These are phyloP conservation scores for Oryza coarctata DNA, from an alignment of 176 grass and related monocot species.

Conservation along the genomic window DNA sequence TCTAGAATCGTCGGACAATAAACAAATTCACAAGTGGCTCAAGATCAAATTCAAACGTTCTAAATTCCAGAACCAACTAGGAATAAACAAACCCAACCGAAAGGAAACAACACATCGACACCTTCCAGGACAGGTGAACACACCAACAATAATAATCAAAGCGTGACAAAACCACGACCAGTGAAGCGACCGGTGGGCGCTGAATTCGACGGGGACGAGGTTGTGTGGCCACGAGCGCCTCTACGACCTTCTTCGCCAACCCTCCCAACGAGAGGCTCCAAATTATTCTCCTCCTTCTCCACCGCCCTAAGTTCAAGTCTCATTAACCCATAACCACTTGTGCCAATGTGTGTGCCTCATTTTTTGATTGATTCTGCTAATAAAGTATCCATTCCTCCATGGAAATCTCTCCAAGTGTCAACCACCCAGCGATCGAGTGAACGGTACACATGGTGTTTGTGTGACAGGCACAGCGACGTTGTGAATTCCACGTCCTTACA, in stretches of 20 bases:
- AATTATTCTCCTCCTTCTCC: neutral
- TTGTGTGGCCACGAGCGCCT: conserved; percentile 52
- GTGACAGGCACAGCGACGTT: neutral
- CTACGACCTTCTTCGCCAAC: neutral
- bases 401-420: neutral
- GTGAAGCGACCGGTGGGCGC: neutral
- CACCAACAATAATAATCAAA: neutral
- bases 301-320: neutral
- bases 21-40: neutral
- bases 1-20: neutral
- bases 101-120: neutral
- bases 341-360: neutral
- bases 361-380: neutral
- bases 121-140: neutral
- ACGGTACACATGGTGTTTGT: too few relatives aligned
- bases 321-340: conserved; percentile 25
- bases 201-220: conserved; percentile 46
- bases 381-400: neutral
- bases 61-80: neutral
- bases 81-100: neutral
- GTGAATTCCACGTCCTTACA: neutral
- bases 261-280: conserved; percentile 16
- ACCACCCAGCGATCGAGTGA: neutral
- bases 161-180: neutral
- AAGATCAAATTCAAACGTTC: neutral